These are phyloP conservation scores for Biscogniauxia sp. DNA, from an alignment of 2,329 filamentous ascomycete species.

Conservation along the genomic window DNA sequence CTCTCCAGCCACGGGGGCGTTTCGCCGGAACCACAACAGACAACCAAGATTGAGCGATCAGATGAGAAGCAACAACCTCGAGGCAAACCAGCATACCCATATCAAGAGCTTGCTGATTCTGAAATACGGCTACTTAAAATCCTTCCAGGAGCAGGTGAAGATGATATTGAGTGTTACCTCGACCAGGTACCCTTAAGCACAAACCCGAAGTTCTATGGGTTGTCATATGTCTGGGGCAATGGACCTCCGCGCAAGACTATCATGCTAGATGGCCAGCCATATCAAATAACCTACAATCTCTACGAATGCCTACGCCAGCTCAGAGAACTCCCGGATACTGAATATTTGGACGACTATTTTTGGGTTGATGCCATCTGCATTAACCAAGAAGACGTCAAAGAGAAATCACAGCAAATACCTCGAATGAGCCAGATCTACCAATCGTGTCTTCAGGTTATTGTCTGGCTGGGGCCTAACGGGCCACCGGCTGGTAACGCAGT, in stretches of 20 bases:
- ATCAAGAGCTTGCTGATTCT: constrained; percentile 1
- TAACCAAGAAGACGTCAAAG: constrained; percentile 13
- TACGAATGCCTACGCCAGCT: constrained; percentile 11
- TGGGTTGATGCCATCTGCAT: constrained; percentile 22
- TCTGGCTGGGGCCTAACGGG: constrained; percentile 19
- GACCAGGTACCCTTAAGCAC: constrained; percentile 1
- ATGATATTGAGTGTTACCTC: constrained; percentile 2
- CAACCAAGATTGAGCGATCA: too few relatives aligned
- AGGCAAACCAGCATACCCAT: constrained; percentile 6
- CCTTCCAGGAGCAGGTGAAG: not conserved
- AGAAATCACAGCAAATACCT: constrained; percentile 9
- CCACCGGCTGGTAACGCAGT: not conserved
- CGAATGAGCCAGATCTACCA: constrained; percentile 19
- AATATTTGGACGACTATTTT: constrained; percentile 8
- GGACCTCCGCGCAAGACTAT: constrained; percentile 1
- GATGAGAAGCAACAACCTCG: not conserved
- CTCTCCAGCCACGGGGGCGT: not conserved
- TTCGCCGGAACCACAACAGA: not conserved
- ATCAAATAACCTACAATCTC: constrained; percentile 9
- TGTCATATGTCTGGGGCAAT: constrained; percentile 21
- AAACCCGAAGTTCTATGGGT: constrained; percentile 1
- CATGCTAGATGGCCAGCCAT: constrained; percentile 7
- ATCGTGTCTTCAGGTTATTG: not conserved
- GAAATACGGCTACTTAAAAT: constrained; percentile 5
- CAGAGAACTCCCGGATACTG: constrained; percentile 5